Evolutionary conservation across 148 eudicot species (phyloP).

Genomic region (Diospyros lotus): DNA sequence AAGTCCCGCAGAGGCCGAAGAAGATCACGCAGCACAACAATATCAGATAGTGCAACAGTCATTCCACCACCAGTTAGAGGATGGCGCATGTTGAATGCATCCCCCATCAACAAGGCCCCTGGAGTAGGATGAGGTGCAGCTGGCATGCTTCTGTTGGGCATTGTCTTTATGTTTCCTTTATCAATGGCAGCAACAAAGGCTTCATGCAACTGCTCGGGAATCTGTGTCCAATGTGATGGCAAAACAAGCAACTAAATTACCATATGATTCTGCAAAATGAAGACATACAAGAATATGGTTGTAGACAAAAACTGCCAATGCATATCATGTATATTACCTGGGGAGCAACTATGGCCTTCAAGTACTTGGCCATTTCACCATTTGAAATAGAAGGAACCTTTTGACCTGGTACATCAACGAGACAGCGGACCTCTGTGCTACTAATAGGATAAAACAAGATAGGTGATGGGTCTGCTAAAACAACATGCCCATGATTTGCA

Average conservation of each 20-base stretch:
- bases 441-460: too few species aligned
- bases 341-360: too few species aligned
- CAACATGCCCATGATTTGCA: too few species aligned
- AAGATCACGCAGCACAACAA: slow-evolving; percentile 59
- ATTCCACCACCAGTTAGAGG: slow-evolving; percentile 79
- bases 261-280: background rate
- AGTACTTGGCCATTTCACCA: too few species aligned
- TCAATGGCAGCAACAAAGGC: slow-evolving; percentile 54
- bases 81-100: slow-evolving; percentile 81
- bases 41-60: slow-evolving; percentile 73
- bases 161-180: slow-evolving; percentile 55
- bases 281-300: too few species aligned
- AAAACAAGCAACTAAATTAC: background rate
- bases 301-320: too few species aligned
- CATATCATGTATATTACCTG: too few species aligned
- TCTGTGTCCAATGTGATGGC: slow-evolving; percentile 23
- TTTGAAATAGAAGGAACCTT: too few species aligned
- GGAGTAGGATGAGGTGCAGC: slow-evolving; percentile 62
- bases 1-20: slow-evolving; percentile 52
- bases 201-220: slow-evolving; percentile 53
- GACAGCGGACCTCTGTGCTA: too few species aligned
- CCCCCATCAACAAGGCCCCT: slow-evolving; percentile 74
- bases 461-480: too few species aligned
- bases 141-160: slow-evolving; percentile 73
- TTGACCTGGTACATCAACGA: too few species aligned